Percentiles rank a stretch among this genome's conserved stretches.
These are phyloP conservation scores for Eurotiales sp. DNA, from an alignment of 2,329 filamentous ascomycete species.

Conservation along the genomic window DNA sequence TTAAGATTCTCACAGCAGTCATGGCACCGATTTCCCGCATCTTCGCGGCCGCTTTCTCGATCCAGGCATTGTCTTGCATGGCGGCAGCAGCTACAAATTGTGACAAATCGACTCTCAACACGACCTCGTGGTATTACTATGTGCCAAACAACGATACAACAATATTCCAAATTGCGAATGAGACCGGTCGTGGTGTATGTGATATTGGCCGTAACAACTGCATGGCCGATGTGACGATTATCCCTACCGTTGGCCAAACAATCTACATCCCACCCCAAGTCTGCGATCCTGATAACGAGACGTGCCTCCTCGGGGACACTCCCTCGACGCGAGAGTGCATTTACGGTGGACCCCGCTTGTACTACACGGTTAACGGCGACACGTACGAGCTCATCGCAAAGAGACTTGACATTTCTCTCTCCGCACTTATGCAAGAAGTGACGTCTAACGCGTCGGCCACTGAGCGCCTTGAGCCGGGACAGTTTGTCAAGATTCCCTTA, in stretches of 20 bases:
- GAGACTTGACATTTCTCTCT: conserved; percentile 17
- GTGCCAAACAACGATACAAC: not conserved
- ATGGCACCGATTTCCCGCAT: not conserved
- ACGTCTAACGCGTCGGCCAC: not conserved
- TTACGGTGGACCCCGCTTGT: conserved; percentile 18
- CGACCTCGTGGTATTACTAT: not conserved
- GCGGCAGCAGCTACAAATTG: not conserved
- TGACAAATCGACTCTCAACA: not conserved
- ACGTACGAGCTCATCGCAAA: conserved; percentile 16
- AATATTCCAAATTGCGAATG: conserved; percentile 11
- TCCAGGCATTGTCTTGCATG: not conserved
- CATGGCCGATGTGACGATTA: conserved; percentile 20
- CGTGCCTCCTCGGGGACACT: conserved; percentile 14
- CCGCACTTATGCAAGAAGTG: conserved; percentile 12
- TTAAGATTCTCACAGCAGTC: too few relatives aligned
- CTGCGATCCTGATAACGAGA: conserved; percentile 15
- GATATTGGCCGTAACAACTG: conserved; percentile 17
- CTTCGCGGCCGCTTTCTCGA: not conserved
- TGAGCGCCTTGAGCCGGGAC: not conserved
- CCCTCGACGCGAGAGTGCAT: conserved; percentile 15
- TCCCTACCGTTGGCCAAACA: conserved; percentile 15
- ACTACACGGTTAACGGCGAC: conserved; percentile 20
- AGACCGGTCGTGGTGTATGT: conserved; percentile 15
- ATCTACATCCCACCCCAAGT: conserved; percentile 14
- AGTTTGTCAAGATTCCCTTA: not conserved